A percentile compares a stretch with the other conserved stretches of the same genome.
Evolutionary conservation across 495 filamentous ascomycete genomes (phyloP).

Genomic region (Evansstolkia leycettana): DNA sequence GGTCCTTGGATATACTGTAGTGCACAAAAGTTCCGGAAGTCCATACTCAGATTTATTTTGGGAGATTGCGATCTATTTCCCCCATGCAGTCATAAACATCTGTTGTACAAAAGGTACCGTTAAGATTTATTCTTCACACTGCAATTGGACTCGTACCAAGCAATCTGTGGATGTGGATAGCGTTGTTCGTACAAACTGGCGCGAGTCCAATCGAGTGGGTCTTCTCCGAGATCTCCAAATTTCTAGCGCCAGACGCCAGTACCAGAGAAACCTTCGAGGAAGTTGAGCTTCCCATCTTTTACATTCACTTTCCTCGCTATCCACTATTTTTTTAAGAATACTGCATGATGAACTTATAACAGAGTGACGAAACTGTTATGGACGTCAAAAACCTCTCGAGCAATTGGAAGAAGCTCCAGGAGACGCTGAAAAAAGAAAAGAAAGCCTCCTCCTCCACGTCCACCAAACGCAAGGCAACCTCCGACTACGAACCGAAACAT

Average conservation of each 20-base stretch:
- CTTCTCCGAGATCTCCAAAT: too few relatives aligned
- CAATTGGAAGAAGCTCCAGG: conserved; percentile 71
- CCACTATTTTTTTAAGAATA: background rate
- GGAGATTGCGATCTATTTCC: too few relatives aligned
- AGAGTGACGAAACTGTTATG: conserved; percentile 13
- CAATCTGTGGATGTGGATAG: too few relatives aligned
- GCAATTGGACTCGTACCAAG: too few relatives aligned
- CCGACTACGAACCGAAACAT: conserved; percentile 22
- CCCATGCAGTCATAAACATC: too few relatives aligned
- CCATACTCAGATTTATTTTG: background rate
- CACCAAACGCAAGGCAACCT: conserved; percentile 27
- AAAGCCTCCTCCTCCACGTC: conserved; percentile 7
- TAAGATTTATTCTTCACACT: too few relatives aligned
- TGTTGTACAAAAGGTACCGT: too few relatives aligned
- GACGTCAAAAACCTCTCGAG: conserved; percentile 35
- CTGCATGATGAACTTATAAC: conserved; percentile 24
- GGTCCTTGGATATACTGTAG: background rate
- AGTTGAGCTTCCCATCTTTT: too few relatives aligned
- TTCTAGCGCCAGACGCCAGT: too few relatives aligned
- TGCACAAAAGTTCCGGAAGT: background rate
- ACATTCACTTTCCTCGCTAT: conserved; percentile 2
- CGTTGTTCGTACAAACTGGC: too few relatives aligned
- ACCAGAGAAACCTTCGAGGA: too few relatives aligned
- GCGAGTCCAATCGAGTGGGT: too few relatives aligned
- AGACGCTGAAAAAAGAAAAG: conserved; percentile 41